phyloP scores from a whole-genome alignment of 2,329 filamentous ascomycete species.

The Fusarium sp. region DNA sequence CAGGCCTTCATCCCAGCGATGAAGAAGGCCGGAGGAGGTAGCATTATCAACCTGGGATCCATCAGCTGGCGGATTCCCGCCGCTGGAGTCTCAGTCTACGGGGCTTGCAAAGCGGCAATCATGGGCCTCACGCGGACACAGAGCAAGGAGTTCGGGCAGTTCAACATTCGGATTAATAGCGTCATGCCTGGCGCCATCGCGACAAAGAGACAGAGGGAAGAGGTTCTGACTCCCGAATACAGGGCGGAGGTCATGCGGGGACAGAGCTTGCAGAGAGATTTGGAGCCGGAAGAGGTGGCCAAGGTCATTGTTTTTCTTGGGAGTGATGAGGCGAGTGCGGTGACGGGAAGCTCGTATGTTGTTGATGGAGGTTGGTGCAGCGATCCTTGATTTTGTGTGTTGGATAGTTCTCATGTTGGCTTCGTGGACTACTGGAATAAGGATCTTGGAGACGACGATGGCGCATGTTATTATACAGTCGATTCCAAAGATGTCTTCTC shows the following conservation, averaged over 20 bases:
- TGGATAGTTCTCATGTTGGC: not conserved
- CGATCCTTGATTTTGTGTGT: constrained; percentile 16
- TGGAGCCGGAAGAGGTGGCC: constrained; percentile 58
- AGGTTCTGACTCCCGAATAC: constrained; percentile 57
- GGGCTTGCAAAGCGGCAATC: constrained; percentile 64
- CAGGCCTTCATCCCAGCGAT: constrained; percentile 78
- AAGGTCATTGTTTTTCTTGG: constrained; percentile 59
- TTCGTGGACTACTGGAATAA: no score
- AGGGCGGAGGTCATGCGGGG: constrained; percentile 52
- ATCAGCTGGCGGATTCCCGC: constrained; percentile 59
- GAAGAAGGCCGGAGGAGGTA: constrained; percentile 52
- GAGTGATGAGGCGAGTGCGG: constrained; percentile 59
- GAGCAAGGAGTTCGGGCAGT: constrained; percentile 63
- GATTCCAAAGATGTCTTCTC: not conserved
- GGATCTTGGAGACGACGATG: not conserved
- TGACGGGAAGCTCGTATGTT: constrained; percentile 56
- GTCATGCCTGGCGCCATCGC: constrained; percentile 63
- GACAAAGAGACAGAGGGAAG: constrained; percentile 57
- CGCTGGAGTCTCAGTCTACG: constrained; percentile 61
- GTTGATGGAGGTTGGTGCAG: constrained; percentile 50
- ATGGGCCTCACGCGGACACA: constrained; percentile 68
- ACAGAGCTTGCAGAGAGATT: constrained; percentile 57
- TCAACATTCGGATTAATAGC: constrained; percentile 61
- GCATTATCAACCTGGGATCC: constrained; percentile 66
- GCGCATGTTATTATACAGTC: no score